Evolutionary conservation across 2,329 filamentous ascomycete species (phyloP).

Genomic region (Fusarium newnesense): DNA sequence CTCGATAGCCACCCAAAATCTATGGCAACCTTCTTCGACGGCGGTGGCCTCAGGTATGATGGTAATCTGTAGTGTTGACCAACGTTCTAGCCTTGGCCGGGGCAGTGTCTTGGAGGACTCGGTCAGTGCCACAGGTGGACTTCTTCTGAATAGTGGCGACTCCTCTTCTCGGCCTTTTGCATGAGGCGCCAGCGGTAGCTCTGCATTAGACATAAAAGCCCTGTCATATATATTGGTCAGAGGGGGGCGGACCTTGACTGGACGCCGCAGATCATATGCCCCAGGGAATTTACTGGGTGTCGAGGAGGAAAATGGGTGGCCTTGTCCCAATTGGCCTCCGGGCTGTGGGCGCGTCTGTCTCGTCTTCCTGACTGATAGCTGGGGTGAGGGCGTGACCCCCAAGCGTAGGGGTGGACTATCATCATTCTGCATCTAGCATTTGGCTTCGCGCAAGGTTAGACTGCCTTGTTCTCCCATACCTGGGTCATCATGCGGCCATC

Average conservation of each 20-base stretch:
- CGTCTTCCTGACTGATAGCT: conserved; percentile 34
- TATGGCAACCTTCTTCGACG: conserved; percentile 47
- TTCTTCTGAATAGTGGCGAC: not conserved
- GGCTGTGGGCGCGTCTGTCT: conserved; percentile 14
- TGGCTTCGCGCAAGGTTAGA: conserved; percentile 5
- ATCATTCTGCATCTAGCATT: conserved; percentile 17
- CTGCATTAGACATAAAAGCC: not conserved
- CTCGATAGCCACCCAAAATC: conserved; percentile 62
- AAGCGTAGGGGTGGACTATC: conserved; percentile 17
- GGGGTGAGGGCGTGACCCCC: conserved; percentile 4
- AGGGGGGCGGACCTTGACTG: conserved; percentile 29
- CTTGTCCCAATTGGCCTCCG: not conserved
- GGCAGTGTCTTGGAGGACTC: not conserved
- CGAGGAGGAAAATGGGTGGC: not conserved
- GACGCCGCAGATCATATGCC: conserved; percentile 14
- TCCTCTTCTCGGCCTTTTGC: not conserved
- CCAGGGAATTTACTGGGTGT: conserved; percentile 20
- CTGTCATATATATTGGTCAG: conserved; percentile 33
- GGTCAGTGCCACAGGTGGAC: not conserved
- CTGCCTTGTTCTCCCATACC: not conserved
- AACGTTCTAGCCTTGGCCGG: conserved; percentile 6
- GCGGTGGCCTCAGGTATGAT: conserved; percentile 56
- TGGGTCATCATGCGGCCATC: not conserved
- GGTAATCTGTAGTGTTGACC: conserved; percentile 56
- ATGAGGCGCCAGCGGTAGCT: not conserved